Conservation (phyloP, 1,284 basidiomycete species). For the Agroathelia rolfsii region DNA sequence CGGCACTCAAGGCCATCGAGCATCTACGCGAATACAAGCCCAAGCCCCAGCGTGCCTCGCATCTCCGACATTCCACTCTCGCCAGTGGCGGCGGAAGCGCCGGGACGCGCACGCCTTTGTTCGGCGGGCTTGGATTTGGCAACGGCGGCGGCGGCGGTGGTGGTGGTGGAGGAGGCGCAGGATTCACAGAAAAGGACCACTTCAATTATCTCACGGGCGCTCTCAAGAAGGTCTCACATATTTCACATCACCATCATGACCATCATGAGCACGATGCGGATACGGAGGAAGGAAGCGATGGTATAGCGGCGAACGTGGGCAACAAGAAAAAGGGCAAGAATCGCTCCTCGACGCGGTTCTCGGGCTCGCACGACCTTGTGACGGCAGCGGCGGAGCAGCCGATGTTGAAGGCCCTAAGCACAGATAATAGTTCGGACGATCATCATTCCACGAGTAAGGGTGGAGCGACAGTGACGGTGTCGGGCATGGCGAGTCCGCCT, state of each 20-base stretch:
- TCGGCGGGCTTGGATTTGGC: slow-evolving; percentile 23
- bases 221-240: slow-evolving; percentile 6
- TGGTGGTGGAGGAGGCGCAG: slow-evolving; percentile 6
- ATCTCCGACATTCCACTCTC: slow-evolving; percentile 9
- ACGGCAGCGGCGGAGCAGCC: slow-evolving; percentile 9
- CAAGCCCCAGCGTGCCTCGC: slow-evolving; percentile 24
- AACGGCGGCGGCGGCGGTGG: slow-evolving; percentile 2
- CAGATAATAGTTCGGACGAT: slow-evolving; percentile 8
- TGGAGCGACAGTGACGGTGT: background rate
- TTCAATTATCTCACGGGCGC: slow-evolving; percentile 11
- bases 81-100: slow-evolving; percentile 19
- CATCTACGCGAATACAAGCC: slow-evolving; percentile 62
- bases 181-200: slow-evolving; percentile 22
- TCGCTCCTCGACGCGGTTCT: no score
- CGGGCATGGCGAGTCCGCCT: background rate
- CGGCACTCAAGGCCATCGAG: slow-evolving; percentile 55
- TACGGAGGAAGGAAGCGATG: slow-evolving; percentile 14
- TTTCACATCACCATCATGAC: no score
- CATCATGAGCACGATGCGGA: slow-evolving; percentile 13
- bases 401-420: slow-evolving; percentile 2
- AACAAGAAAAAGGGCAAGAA: slow-evolving; percentile 22
- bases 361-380: slow-evolving; percentile 8
- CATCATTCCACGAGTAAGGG: slow-evolving; percentile 3
- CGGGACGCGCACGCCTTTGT: slow-evolving; percentile 31
- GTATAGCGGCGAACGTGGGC: slow-evolving; percentile 13